These are phyloP conservation scores for Oryza coarctata DNA, from an alignment of 176 grass and related monocot species.

Conservation along the genomic window DNA sequence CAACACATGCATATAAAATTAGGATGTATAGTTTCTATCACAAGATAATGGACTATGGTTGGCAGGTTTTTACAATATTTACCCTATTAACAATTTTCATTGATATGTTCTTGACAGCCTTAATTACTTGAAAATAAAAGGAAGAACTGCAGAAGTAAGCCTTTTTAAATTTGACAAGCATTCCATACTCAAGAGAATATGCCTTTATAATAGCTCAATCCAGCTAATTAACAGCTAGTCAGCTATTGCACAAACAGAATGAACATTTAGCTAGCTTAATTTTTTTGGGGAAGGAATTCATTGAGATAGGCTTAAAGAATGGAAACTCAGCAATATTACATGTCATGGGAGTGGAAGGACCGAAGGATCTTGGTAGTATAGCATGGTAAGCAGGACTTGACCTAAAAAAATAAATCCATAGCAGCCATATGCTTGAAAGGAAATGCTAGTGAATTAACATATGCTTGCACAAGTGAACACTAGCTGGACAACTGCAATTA, in stretches of 20 bases:
- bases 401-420: background rate
- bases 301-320: background rate
- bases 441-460: slow-evolving; percentile 7
- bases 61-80: background rate
- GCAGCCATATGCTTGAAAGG: slow-evolving; percentile 18
- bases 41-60: background rate
- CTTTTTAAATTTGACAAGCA: background rate
- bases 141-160: background rate
- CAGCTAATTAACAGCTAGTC: slow-evolving; percentile 1
- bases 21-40: background rate
- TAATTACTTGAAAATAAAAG: background rate
- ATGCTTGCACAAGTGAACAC: slow-evolving; percentile 4
- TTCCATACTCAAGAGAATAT: background rate
- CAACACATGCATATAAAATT: background rate
- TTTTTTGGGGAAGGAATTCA: background rate
- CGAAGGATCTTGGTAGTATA: background rate
- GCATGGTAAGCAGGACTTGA: background rate
- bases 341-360: background rate
- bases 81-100: background rate
- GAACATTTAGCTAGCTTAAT: background rate
- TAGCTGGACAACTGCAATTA: background rate
- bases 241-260: background rate
- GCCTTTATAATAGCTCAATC: background rate
- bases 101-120: background rate
- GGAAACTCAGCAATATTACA: background rate